These are phyloP conservation scores for Globisporangium paroecandrum DNA, from an alignment of 352 stramenopile species.

Conservation along the genomic window DNA sequence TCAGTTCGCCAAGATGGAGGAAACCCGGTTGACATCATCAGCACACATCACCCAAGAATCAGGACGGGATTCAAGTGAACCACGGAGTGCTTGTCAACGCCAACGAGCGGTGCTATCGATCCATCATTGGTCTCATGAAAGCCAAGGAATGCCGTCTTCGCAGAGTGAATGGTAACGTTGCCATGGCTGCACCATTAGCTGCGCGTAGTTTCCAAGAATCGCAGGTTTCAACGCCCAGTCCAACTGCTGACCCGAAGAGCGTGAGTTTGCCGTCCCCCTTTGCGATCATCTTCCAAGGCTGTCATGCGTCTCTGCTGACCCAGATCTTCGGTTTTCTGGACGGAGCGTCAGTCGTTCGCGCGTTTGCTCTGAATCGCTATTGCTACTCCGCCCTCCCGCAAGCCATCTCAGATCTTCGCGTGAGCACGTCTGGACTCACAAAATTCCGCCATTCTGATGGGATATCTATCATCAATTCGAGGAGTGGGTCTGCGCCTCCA, in stretches of 20 bases:
- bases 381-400: slow-evolving; percentile 16
- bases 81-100: slow-evolving; percentile 23
- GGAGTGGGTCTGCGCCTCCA: neutral
- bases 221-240: neutral
- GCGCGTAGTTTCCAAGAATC: neutral
- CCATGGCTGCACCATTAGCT: neutral
- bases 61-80: no score
- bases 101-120: slow-evolving; percentile 18
- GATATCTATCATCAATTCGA: neutral
- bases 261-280: slow-evolving; percentile 1
- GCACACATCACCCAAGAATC: neutral
- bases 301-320: slow-evolving; percentile 12
- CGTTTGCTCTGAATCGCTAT: slow-evolving; percentile 19
- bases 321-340: slow-evolving; percentile 24
- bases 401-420: slow-evolving; percentile 21
- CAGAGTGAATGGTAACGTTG: neutral
- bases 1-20: slow-evolving; percentile 20
- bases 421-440: slow-evolving; percentile 8
- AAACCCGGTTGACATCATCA: neutral
- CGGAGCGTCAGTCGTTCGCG: slow-evolving; percentile 15
- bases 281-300: slow-evolving; percentile 15
- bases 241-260: neutral
- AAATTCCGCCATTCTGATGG: neutral
- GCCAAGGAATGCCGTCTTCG: neutral
- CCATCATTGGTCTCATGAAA: slow-evolving; percentile 9